A percentile compares a stretch with the other conserved stretches of the same genome.
Evolutionary conservation across 805 yeast genomes (phyloP).

Genomic region (Starmerella sp.): DNA sequence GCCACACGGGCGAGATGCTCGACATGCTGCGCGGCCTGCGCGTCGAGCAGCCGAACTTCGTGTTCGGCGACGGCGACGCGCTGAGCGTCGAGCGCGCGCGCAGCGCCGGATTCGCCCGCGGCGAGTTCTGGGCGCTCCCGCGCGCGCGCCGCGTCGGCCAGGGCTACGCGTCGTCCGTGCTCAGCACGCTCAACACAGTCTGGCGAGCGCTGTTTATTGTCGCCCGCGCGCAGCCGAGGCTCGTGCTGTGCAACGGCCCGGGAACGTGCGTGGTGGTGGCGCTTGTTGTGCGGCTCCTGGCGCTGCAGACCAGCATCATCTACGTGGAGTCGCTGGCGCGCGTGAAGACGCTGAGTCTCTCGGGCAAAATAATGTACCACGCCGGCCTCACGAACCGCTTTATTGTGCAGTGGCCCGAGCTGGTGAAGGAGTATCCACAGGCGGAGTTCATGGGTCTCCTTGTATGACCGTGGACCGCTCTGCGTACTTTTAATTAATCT

Average conservation of each 20-base stretch:
- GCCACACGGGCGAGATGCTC: conserved; percentile 95
- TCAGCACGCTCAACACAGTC: conserved; percentile 36
- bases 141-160: conserved; percentile 58
- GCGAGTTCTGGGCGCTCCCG: conserved; percentile 31
- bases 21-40: conserved; percentile 40
- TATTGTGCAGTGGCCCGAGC: conserved; percentile 77
- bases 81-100: conserved; percentile 34
- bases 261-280: conserved; percentile 58
- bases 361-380: conserved; percentile 62
- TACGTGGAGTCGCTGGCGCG: conserved; percentile 85
- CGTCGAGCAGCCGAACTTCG: conserved; percentile 26
- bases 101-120: conserved; percentile 3
- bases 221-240: conserved; percentile 32
- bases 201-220: conserved; percentile 26
- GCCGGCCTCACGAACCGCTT: conserved; percentile 64
- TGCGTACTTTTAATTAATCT: too few species aligned
- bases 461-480: conserved; percentile 34
- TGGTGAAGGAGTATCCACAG: conserved; percentile 41
- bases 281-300: conserved; percentile 32
- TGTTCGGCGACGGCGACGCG: conserved; percentile 41
- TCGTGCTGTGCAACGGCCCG: conserved; percentile 60
- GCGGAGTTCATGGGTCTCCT: conserved; percentile 72
- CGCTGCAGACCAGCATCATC: conserved; percentile 41
- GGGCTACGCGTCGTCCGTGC: conserved; percentile 36
- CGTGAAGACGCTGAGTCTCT: conserved; percentile 59